Conservation (phyloP, 345 rosid species). For the Cardamine occulta region DNA sequence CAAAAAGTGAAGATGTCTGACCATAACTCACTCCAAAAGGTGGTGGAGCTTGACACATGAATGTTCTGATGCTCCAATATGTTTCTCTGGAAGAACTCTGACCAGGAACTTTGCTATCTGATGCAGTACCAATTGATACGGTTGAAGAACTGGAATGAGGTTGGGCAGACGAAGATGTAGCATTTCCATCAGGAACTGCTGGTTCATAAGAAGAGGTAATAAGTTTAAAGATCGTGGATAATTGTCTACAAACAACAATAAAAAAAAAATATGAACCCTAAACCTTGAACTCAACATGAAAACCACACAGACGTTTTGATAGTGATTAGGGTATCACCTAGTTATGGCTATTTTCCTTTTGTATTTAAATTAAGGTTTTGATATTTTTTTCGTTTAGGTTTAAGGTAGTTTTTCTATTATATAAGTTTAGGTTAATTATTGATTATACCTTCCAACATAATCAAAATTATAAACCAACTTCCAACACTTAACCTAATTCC, state of each 20-base stretch:
- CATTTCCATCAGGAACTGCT: conserved; percentile 57
- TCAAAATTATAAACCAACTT: no score
- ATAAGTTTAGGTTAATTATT: neutral
- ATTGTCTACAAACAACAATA: neutral
- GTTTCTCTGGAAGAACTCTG: conserved; percentile 57
- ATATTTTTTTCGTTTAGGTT: no score
- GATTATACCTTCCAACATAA: no score
- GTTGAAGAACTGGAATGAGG: no score
- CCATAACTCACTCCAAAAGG: conserved; percentile 53
- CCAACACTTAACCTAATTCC: neutral
- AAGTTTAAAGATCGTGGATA: neutral
- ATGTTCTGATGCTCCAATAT: conserved; percentile 63
- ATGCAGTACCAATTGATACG: conserved; percentile 52
- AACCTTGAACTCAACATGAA: neutral
- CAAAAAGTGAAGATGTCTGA: conserved; percentile 57
- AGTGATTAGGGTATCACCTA: no score
- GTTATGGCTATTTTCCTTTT: neutral
- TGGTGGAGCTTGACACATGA: conserved; percentile 52
- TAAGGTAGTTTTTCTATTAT: neutral
- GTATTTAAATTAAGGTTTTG: no score
- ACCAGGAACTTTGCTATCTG: conserved; percentile 57
- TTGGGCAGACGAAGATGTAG: conserved; percentile 26
- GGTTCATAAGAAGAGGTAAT: conserved; percentile 25
- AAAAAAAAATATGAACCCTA: no score
- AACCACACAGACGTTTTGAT: neutral